A percentile compares a stretch with the other conserved stretches of the same genome.
These are phyloP conservation scores for Trichosporon coremiiforme DNA, from an alignment of 1,284 basidiomycete genomes.

Conservation along the genomic window DNA sequence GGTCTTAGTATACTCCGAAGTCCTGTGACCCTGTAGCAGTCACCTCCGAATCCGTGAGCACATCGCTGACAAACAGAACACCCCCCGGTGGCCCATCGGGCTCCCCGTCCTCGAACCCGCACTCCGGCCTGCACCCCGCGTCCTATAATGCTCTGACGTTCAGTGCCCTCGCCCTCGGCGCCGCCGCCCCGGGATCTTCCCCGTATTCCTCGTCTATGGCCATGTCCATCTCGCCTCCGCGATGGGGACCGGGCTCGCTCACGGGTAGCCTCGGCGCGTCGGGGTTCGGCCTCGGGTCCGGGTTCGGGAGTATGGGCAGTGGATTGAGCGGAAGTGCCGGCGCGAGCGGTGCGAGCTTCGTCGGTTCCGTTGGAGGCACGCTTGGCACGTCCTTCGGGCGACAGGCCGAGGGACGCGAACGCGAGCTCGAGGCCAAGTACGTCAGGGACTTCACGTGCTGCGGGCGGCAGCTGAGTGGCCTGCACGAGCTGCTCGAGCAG, in stretches of 20 bases:
- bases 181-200: constrained; percentile 33
- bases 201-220: constrained; percentile 41
- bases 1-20: background rate
- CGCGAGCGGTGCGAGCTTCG: constrained; percentile 37
- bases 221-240: constrained; percentile 53
- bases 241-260: constrained; percentile 38
- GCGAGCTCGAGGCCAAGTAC: constrained; percentile 56
- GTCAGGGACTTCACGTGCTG: constrained; percentile 57
- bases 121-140: constrained; percentile 44
- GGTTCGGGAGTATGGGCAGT: constrained; percentile 3
- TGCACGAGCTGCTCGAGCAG: constrained; percentile 58
- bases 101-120: constrained; percentile 33
- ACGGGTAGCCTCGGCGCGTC: constrained; percentile 33
- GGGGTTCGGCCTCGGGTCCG: constrained; percentile 18
- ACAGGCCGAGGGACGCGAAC: constrained; percentile 46
- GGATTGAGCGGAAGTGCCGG: constrained; percentile 27
- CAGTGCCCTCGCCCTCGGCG: constrained; percentile 43
- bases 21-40: no score
- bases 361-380: constrained; percentile 43
- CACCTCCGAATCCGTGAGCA: no score
- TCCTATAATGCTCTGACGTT: constrained; percentile 44
- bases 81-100: constrained; percentile 24
- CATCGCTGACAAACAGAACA: constrained; percentile 19
- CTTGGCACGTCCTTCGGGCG: constrained; percentile 49
- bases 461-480: constrained; percentile 52